Conservation (phyloP, 306 rosid species). For the Leucaena leucocephala region DNA sequence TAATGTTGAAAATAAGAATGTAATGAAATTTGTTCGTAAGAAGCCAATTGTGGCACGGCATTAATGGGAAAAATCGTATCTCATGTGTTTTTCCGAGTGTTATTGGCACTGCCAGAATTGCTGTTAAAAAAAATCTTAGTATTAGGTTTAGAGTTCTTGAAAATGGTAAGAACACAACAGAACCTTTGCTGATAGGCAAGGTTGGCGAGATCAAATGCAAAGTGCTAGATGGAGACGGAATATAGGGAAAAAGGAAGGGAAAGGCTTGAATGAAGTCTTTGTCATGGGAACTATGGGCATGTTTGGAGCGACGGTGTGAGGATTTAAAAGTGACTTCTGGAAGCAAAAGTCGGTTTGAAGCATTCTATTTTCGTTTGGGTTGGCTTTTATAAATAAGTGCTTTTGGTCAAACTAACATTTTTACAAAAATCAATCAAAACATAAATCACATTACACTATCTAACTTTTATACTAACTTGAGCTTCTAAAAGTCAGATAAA, state of each 20-base stretch:
- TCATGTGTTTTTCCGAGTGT: background rate
- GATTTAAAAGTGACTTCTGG: too few relatives aligned
- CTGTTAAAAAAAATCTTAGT: conserved; percentile 1
- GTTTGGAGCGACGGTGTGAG: too few relatives aligned
- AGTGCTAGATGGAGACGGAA: conserved; percentile 9
- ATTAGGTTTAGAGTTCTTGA: background rate
- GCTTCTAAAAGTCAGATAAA: too few relatives aligned
- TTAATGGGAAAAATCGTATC: conserved; percentile 13
- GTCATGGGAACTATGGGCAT: background rate
- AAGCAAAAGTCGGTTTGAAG: too few relatives aligned
- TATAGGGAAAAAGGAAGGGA: conserved; percentile 12
- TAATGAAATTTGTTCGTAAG: background rate
- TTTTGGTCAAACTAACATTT: too few relatives aligned
- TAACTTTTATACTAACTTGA: too few relatives aligned
- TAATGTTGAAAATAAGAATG: background rate
- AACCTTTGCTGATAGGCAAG: conserved; percentile 24
- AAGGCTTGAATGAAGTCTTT: background rate
- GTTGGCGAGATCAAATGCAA: conserved; percentile 18
- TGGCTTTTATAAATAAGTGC: too few relatives aligned
- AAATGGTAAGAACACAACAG: conserved; percentile 14
- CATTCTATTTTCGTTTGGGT: too few relatives aligned
- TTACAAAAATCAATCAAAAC: too few relatives aligned
- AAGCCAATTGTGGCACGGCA: conserved; percentile 13
- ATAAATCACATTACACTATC: too few relatives aligned
- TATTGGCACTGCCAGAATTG: background rate